phyloP scores from a whole-genome alignment of 495 filamentous ascomycete species.

The Trichoderma virens region DNA sequence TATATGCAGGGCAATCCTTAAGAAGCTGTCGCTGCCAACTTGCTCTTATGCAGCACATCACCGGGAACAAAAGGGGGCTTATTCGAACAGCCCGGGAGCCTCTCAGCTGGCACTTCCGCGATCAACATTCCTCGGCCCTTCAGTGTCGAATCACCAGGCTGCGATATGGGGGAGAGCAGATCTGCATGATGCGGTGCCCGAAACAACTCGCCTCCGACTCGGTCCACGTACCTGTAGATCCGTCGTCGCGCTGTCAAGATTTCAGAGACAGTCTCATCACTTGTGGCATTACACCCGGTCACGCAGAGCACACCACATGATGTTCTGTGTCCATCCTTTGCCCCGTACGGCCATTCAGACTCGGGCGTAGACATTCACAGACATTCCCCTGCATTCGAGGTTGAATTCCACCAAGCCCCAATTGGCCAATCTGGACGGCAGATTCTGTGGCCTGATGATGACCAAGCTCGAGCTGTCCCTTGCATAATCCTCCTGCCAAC shows the following conservation, averaged over 20 bases:
- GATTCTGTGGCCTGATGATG: not conserved
- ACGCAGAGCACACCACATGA: not conserved
- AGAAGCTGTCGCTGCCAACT: not conserved
- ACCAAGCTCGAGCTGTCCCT: not conserved
- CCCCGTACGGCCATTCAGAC: not conserved
- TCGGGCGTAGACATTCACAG: not conserved
- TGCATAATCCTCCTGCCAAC: not conserved
- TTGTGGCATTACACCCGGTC: not conserved
- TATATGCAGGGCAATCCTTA: not conserved
- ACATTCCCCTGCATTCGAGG: not conserved
- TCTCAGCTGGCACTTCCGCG: not conserved
- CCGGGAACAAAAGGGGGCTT: not conserved
- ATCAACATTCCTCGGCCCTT: constrained; percentile 3
- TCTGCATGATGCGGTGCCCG: not conserved
- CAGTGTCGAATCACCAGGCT: not conserved
- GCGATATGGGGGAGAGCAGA: not conserved
- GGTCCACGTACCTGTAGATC: not conserved
- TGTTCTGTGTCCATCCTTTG: not conserved
- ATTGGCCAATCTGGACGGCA: not conserved
- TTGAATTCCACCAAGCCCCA: too few species aligned
- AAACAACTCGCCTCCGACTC: not conserved
- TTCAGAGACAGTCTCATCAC: not conserved
- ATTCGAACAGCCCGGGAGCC: not conserved
- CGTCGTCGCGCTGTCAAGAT: not conserved
- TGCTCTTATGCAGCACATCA: not conserved